Conservation (phyloP, 768 basidiomycete genomes). For the Leccinum subgranulosum region DNA sequence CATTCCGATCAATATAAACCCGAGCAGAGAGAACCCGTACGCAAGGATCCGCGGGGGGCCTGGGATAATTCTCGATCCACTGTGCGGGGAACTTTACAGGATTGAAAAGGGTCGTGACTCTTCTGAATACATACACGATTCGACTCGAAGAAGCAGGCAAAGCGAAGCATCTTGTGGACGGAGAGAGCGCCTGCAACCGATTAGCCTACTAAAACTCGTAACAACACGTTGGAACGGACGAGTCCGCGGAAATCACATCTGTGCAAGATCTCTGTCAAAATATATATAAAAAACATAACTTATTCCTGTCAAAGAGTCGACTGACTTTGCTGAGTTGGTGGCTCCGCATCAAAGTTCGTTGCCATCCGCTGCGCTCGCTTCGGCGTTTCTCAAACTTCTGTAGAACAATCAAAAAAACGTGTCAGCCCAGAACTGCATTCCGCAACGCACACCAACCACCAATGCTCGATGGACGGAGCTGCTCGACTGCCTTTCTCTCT, state of each 20-base stretch:
- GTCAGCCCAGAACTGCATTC: conserved; percentile 7
- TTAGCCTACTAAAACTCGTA: conserved; percentile 20
- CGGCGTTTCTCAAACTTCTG: conserved; percentile 15
- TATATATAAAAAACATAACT: too few species aligned
- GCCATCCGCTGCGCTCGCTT: conserved; percentile 14
- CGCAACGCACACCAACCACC: conserved; percentile 1
- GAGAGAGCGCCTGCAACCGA: conserved; percentile 20
- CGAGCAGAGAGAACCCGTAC: conserved; percentile 4
- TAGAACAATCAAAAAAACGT: conserved; percentile 21
- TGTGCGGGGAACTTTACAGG: conserved; percentile 24
- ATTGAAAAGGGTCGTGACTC: conserved; percentile 9
- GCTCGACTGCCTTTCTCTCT: conserved; percentile 8
- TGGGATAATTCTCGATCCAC: conserved; percentile 28
- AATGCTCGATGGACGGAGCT: background rate
- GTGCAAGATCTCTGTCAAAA: background rate
- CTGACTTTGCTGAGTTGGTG: background rate
- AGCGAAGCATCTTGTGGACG: conserved; percentile 14
- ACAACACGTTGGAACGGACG: conserved; percentile 19
- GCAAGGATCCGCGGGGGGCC: conserved; percentile 31
- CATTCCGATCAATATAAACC: conserved; percentile 31
- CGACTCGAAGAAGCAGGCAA: conserved; percentile 13
- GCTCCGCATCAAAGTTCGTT: conserved; percentile 20
- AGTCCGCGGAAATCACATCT: conserved; percentile 31
- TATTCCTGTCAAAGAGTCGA: background rate
- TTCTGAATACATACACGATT: conserved; percentile 9